phyloP scores from a whole-genome alignment of 345 rosid genomes.

The Boechera retrofracta region DNA sequence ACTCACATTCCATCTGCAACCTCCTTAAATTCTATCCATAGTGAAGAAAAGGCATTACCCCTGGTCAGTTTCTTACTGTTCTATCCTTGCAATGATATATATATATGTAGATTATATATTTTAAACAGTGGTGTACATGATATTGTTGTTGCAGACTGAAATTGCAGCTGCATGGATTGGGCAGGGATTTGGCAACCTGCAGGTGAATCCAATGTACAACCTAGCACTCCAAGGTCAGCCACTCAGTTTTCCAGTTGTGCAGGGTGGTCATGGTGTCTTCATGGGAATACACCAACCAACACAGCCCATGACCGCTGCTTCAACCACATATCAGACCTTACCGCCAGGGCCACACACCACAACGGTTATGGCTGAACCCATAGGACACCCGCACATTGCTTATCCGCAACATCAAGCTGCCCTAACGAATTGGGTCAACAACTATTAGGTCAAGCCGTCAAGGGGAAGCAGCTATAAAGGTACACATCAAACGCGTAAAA shows the following conservation, averaged over 20 bases:
- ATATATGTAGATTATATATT: not conserved
- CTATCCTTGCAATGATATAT: not conserved
- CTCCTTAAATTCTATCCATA: constrained; percentile 53
- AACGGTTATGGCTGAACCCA: constrained; percentile 54
- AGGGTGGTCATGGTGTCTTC: constrained; percentile 65
- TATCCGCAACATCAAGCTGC: constrained; percentile 67
- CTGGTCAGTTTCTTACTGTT: constrained; percentile 56
- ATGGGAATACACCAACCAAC: constrained; percentile 67
- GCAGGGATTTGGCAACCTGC: constrained; percentile 75
- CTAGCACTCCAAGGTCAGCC: constrained; percentile 75
- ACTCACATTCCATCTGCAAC: constrained; percentile 56
- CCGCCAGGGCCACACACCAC: constrained; percentile 57
- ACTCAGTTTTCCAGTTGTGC: constrained; percentile 66
- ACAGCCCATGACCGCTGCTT: constrained; percentile 55
- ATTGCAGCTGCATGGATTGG: constrained; percentile 68
- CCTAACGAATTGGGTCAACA: constrained; percentile 58
- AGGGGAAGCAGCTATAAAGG: constrained; percentile 34
- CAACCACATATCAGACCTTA: constrained; percentile 56
- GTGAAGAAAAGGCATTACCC: constrained; percentile 62
- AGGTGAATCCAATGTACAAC: constrained; percentile 65
- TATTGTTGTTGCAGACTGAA: constrained; percentile 61
- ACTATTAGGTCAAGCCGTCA: constrained; percentile 50
- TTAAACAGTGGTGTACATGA: constrained; percentile 12
- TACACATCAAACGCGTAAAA: constrained; percentile 30
- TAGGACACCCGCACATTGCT: constrained; percentile 55